Evolutionary conservation across 306 rosid genomes (phyloP).

Genomic region (Dryas drummondii): DNA sequence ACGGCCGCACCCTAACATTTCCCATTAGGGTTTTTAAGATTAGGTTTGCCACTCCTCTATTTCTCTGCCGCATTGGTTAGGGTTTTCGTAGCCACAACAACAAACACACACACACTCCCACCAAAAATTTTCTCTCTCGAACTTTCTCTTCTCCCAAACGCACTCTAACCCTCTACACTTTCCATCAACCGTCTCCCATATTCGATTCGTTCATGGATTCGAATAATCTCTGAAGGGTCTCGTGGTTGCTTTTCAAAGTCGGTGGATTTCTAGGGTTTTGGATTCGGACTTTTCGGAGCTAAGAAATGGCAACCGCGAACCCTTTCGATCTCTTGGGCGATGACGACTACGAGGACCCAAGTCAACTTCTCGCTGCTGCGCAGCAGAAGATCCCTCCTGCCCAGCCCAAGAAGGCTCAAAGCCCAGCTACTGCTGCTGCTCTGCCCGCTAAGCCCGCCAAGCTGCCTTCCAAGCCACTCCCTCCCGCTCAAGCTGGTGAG

Average conservation of each 20-base stretch:
- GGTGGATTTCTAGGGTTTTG: conserved; percentile 19
- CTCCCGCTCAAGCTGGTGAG: conserved; percentile 61
- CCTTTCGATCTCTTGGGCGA: conserved; percentile 61
- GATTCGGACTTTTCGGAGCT: conserved; percentile 26
- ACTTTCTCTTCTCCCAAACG: conserved; percentile 1
- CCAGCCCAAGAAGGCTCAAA: conserved; percentile 38
- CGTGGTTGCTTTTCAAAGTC: conserved; percentile 35
- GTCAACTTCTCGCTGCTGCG: conserved; percentile 44
- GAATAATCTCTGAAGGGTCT: conserved; percentile 27
- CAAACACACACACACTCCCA: not conserved
- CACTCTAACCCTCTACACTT: not conserved
- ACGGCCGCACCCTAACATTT: conserved; percentile 11
- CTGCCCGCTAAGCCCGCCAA: conserved; percentile 51
- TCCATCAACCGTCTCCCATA: not conserved
- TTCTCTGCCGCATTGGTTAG: conserved; percentile 49
- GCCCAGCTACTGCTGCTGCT: conserved; percentile 26
- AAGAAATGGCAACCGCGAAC: conserved; percentile 56
- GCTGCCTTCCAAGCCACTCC: conserved; percentile 63
- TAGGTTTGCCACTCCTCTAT: conserved; percentile 25
- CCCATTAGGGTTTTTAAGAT: conserved; percentile 49
- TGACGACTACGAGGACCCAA: conserved; percentile 58
- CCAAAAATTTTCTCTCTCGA: not conserved
- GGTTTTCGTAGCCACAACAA: conserved; percentile 30
- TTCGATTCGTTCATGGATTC: conserved; percentile 34
- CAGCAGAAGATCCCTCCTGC: conserved; percentile 28